phyloP scores from a whole-genome alignment of 2,329 filamentous ascomycete species.

The Dryadomyces quercus-mongolicae region DNA sequence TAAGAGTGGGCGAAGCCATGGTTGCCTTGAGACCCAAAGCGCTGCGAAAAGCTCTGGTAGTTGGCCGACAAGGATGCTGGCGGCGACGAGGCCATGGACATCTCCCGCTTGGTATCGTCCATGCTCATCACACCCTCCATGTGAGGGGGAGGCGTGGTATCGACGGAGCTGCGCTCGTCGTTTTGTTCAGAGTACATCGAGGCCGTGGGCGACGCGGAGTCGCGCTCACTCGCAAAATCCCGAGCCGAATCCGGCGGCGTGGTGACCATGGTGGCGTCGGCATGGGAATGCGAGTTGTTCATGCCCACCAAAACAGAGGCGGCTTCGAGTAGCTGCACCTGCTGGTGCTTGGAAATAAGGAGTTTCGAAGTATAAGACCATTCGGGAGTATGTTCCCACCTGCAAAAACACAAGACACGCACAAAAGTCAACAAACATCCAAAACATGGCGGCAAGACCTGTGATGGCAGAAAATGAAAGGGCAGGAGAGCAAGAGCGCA shows the following conservation, averaged over 20 bases:
- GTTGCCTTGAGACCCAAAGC: neutral
- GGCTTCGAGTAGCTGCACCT: conserved; percentile 93
- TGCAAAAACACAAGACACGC: conserved; percentile 30
- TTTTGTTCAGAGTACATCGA: conserved; percentile 71
- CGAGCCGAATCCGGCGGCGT: conserved; percentile 55
- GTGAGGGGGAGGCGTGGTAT: conserved; percentile 78
- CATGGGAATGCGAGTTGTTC: conserved; percentile 35
- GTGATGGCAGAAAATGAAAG: no score
- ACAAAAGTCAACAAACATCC: conserved; percentile 23
- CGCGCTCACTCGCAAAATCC: conserved; percentile 65
- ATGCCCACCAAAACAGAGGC: conserved; percentile 93
- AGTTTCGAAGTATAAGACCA: conserved; percentile 96
- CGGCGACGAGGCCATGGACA: conserved; percentile 28
- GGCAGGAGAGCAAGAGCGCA: neutral
- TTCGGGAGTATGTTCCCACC: conserved; percentile 98
- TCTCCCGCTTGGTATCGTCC: conserved; percentile 24
- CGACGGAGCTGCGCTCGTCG: conserved; percentile 70
- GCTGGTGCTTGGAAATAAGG: conserved; percentile 97
- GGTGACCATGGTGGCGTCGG: conserved; percentile 31
- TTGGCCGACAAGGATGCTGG: conserved; percentile 31
- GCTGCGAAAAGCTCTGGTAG: conserved; percentile 37
- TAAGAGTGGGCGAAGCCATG: conserved; percentile 61
- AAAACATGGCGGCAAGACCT: no score
- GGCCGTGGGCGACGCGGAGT: conserved; percentile 68
- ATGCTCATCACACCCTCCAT: conserved; percentile 46